Evolutionary conservation across 495 filamentous ascomycete genomes (phyloP).

Genomic region (Achaetomiella virescens): DNA sequence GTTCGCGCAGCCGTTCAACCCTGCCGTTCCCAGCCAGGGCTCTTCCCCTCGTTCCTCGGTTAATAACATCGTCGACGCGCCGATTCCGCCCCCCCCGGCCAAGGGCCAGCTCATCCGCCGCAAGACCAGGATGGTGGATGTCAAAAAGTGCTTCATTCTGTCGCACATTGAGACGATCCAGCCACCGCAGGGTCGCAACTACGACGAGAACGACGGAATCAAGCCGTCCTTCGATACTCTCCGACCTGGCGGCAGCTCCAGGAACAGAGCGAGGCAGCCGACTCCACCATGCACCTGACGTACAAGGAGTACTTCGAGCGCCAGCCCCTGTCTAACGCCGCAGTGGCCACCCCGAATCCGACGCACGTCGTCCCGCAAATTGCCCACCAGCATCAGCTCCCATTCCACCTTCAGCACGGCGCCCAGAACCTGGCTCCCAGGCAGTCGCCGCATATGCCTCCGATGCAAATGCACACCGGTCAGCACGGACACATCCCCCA

Average conservation of each 20-base stretch:
- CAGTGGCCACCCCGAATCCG: constrained; percentile 63
- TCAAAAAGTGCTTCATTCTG: constrained; percentile 50
- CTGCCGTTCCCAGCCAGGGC: constrained; percentile 55
- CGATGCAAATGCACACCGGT: constrained; percentile 56
- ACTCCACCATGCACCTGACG: constrained; percentile 49
- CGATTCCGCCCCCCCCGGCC: constrained; percentile 47
- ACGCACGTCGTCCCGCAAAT: constrained; percentile 49
- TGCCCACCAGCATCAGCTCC: constrained; percentile 73
- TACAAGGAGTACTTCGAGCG: constrained; percentile 74
- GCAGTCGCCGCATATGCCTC: constrained; percentile 60
- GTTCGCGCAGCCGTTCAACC: constrained; percentile 70
- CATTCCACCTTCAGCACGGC: constrained; percentile 56
- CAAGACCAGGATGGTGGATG: constrained; percentile 59
- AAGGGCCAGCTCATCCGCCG: constrained; percentile 46
- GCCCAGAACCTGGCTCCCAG: constrained; percentile 39
- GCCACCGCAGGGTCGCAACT: constrained; percentile 57
- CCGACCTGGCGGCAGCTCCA: constrained; percentile 64
- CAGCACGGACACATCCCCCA: constrained; percentile 59
- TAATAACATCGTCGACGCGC: constrained; percentile 39
- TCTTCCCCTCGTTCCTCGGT: constrained; percentile 58
- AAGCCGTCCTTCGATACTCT: constrained; percentile 68
- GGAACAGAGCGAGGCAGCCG: constrained; percentile 56
- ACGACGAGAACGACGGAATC: constrained; percentile 67
- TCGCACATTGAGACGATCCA: constrained; percentile 69
- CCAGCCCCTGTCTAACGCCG: constrained; percentile 42